These are phyloP conservation scores for Aspergillus unguis DNA, from an alignment of 2,329 filamentous ascomycete species.

Conservation along the genomic window DNA sequence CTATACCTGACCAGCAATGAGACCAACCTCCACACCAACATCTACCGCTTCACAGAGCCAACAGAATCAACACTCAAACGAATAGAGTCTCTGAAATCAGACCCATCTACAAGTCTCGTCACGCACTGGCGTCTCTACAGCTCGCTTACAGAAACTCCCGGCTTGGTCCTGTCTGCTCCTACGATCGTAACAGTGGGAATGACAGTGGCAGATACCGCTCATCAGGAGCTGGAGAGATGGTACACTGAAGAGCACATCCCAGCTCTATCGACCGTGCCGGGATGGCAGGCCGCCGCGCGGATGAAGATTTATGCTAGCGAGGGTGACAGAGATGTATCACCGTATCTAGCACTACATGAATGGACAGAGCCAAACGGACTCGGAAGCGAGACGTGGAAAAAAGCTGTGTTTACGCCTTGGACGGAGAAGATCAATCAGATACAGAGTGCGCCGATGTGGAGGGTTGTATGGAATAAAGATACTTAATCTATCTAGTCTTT, in stretches of 20 bases:
- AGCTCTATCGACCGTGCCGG: neutral
- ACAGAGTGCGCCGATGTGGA: neutral
- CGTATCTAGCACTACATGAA: neutral
- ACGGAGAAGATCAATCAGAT: neutral
- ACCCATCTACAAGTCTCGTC: neutral
- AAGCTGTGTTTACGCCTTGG: neutral
- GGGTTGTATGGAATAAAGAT: neutral
- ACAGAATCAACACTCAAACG: neutral
- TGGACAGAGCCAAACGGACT: neutral
- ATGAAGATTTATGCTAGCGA: neutral
- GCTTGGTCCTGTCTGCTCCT: neutral
- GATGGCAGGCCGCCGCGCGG: neutral
- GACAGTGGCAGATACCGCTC: neutral
- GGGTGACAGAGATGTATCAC: neutral
- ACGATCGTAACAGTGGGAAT: neutral
- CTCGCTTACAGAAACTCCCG: too few species aligned
- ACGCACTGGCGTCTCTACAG: neutral
- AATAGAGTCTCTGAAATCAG: neutral
- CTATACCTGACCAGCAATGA: neutral
- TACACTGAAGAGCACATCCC: neutral
- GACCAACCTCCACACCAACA: neutral
- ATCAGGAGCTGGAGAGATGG: neutral
- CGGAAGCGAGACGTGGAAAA: neutral
- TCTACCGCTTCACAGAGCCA: neutral
- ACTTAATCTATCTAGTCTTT: neutral